Base-by-base conservation (phyloP, 2,329 filamentous ascomycete genomes). In the Paecilomyces fulvus region DNA sequence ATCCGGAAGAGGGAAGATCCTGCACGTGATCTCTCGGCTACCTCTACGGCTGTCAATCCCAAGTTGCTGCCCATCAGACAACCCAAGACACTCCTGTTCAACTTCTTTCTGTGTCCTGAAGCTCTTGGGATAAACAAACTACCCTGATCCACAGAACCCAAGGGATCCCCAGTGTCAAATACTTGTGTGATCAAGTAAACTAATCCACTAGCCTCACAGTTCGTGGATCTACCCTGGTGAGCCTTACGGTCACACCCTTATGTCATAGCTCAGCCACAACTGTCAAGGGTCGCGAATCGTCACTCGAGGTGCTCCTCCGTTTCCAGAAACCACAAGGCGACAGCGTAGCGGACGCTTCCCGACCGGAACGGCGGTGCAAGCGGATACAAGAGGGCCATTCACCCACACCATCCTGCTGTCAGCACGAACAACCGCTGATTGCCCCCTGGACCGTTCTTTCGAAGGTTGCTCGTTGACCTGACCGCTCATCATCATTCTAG, bases 221-320 rank as follows among this genome's bases (percentile, higher is more conserved):
- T 10, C 20, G 48, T 49, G 48, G 48, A 49, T 49, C 48, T 23
- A 3, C 48, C 1, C 25, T 49, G 48, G 21, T 23, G 25, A 49
- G 48, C 48, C 48, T 28, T 49, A 49, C 20, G 20, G 25, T 43
- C 17, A 12, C 17, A n/a, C 20, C 48, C 12, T 49, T 63, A 65
- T 65, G 62, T 64, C 62, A 65, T 65, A 64, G 56, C 61, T 63
- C 56, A 64, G 62, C 63, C 62, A 64, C 61, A 58, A 58, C 25
- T 52, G 57, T 57, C 54, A 46, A 61, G 55, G 56, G 20, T 55
- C 55, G 59, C 55, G 55, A 60, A 60, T 55, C 53, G 51, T 49
- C 46, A 20, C 11, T 49, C 11, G 2, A 20, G 2, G 12, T 10
- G 8, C 48, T 49, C 48, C 21, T 49, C 48, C 48, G 48, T n/a